phyloP scores from a whole-genome alignment of 2,329 filamentous ascomycete species.

The Penicillium sp. region DNA sequence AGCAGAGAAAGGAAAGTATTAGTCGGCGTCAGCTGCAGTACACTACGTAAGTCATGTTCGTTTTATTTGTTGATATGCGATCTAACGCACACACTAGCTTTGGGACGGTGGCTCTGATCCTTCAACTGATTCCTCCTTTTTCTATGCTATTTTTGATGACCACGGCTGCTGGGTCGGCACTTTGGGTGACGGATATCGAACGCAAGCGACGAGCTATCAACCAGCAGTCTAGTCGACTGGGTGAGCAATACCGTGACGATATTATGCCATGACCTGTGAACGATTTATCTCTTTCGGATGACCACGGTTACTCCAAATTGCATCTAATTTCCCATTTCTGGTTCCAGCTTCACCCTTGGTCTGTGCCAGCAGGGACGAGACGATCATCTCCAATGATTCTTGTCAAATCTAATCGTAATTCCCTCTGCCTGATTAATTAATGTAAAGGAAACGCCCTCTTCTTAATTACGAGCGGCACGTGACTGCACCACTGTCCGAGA shows the following conservation, averaged over 20 bases:
- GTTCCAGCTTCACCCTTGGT: neutral
- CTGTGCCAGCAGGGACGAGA: neutral
- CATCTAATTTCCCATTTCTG: neutral
- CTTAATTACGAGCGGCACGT: neutral
- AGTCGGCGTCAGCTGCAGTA: constrained; percentile 73
- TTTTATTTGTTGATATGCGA: neutral
- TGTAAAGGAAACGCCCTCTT: no score
- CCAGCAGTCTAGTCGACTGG: constrained; percentile 15
- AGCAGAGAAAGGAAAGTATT: constrained; percentile 69
- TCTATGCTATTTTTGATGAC: constrained; percentile 96
- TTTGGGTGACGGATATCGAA: constrained; percentile 83
- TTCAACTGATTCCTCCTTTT: constrained; percentile 84
- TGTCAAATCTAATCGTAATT: neutral
- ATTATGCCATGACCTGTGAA: constrained; percentile 18
- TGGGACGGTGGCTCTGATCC: constrained; percentile 74
- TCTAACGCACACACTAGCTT: constrained; percentile 51
- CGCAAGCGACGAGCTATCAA: constrained; percentile 42
- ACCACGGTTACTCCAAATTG: neutral
- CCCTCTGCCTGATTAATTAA: neutral
- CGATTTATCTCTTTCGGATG: neutral
- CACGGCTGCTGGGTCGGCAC: constrained; percentile 75
- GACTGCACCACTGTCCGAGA: neutral
- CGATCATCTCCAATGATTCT: neutral
- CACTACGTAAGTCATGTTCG: constrained; percentile 59
- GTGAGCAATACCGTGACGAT: constrained; percentile 38